phyloP scores from a whole-genome alignment of 768 basidiomycete genomes.

The Xanthoconium purpureum region DNA sequence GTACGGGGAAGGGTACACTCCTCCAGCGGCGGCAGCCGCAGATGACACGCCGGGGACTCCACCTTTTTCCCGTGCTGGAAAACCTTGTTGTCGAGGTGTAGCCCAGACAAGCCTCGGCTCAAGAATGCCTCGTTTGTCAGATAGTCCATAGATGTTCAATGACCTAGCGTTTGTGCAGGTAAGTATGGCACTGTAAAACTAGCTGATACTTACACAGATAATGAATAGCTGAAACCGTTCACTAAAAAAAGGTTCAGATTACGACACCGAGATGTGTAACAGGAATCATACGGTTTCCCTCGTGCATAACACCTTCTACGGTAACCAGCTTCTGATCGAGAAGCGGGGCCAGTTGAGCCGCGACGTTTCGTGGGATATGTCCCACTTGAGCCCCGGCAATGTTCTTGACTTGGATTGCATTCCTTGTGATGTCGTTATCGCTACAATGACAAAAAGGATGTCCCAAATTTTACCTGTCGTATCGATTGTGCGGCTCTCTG shows the following conservation, averaged over 20 bases:
- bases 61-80: constrained; percentile 28
- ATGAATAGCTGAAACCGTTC: constrained; percentile 46
- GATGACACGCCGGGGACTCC: constrained; percentile 21
- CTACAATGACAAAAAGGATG: not conserved
- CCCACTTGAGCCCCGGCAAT: constrained; percentile 75
- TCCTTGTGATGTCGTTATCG: constrained; percentile 37
- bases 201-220: constrained; percentile 53
- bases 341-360: constrained; percentile 60
- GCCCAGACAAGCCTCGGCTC: constrained; percentile 74
- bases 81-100: constrained; percentile 64
- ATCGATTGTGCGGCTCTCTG: constrained; percentile 63
- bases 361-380: constrained; percentile 66
- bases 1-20: constrained; percentile 12
- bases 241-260: constrained; percentile 31
- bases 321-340: constrained; percentile 62
- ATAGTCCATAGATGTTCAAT: constrained; percentile 67
- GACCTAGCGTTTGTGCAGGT: constrained; percentile 40
- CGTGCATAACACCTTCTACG: constrained; percentile 64
- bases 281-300: constrained; percentile 58
- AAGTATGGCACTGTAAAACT: not conserved
- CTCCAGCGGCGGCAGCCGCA: constrained; percentile 14
- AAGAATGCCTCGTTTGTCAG: constrained; percentile 55
- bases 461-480: constrained; percentile 53
- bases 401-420: constrained; percentile 81
- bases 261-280: not conserved